phyloP scores from a whole-genome alignment of 768 basidiomycete genomes.

The Hypsizygus marmoreus region DNA sequence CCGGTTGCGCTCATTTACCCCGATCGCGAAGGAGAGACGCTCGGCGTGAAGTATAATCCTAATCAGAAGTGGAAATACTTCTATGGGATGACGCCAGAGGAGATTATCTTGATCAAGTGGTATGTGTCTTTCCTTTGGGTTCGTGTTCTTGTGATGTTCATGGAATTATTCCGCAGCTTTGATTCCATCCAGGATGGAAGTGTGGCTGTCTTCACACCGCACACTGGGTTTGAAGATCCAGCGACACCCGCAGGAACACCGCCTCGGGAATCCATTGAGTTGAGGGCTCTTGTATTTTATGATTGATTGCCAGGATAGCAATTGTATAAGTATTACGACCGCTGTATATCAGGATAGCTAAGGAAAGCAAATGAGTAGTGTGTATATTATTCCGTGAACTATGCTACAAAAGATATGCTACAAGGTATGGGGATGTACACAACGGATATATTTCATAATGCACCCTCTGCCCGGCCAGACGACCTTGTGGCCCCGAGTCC shows the following conservation, averaged over 20 bases:
- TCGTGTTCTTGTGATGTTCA: neutral
- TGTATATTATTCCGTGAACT: no score
- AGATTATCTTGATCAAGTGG: conserved; percentile 57
- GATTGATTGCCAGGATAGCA: no score
- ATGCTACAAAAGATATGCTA: no score
- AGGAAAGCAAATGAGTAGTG: no score
- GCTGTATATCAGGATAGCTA: no score
- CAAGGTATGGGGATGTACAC: no score
- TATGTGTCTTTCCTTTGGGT: conserved; percentile 20
- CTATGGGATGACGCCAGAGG: conserved; percentile 47
- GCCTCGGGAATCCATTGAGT: conserved; percentile 51
- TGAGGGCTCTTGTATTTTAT: conserved; percentile 56
- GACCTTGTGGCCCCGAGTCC: conserved; percentile 18
- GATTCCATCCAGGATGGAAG: conserved; percentile 42
- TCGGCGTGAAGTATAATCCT: conserved; percentile 44
- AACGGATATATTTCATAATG: conserved; percentile 1
- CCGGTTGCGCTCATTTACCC: conserved; percentile 49
- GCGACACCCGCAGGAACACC: conserved; percentile 44
- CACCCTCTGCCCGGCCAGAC: conserved; percentile 8
- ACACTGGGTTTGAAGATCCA: conserved; percentile 53
- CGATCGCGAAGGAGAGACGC: conserved; percentile 54
- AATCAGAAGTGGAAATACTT: conserved; percentile 56
- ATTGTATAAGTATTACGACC: no score
- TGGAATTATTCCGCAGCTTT: conserved; percentile 26
- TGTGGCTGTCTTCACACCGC: conserved; percentile 51